A percentile compares a stretch with the other conserved stretches of the same genome.
Conservation (phyloP, 2,329 filamentous ascomycete species). For the Didymellaceae sp. region DNA sequence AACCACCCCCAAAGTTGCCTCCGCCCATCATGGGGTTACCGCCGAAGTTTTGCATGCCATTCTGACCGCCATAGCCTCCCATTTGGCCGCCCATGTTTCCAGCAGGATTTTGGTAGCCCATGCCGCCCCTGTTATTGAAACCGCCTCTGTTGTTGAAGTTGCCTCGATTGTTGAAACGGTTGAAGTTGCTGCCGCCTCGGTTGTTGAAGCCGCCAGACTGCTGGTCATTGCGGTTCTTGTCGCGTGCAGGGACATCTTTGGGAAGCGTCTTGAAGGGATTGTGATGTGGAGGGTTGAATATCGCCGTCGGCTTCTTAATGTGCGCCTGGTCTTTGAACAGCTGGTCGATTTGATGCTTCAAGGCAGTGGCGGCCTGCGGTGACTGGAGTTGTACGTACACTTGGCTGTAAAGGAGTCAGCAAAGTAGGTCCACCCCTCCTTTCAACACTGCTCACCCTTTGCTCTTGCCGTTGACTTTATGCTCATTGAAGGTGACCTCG, state of each 20-base stretch:
- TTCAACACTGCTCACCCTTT: constrained; percentile 73
- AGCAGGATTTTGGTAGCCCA: constrained; percentile 17
- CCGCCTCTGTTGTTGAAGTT: constrained; percentile 44
- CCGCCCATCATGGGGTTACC: constrained; percentile 38
- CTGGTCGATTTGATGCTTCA: constrained; percentile 80
- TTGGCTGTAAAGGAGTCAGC: constrained; percentile 56
- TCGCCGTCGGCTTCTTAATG: constrained; percentile 71
- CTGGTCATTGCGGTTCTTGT: constrained; percentile 67
- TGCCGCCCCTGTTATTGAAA: constrained; percentile 38
- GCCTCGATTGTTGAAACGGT: constrained; percentile 40
- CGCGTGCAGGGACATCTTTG: constrained; percentile 81
- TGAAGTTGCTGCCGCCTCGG: constrained; percentile 52
- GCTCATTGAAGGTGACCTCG: constrained; percentile 95
- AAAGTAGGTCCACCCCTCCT: not conserved
- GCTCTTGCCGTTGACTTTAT: constrained; percentile 98
- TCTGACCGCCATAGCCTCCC: constrained; percentile 54
- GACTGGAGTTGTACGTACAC: constrained; percentile 86
- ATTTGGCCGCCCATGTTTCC: constrained; percentile 49
- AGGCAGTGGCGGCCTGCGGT: constrained; percentile 82
- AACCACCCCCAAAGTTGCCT: constrained; percentile 48
- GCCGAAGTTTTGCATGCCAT: constrained; percentile 57
- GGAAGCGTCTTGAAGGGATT: constrained; percentile 93
- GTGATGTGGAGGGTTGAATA: constrained; percentile 75
- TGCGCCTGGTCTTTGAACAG: constrained; percentile 63
- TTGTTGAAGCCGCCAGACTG: constrained; percentile 43